A percentile compares a stretch with the other conserved stretches of the same genome.
phyloP scores from a whole-genome alignment of 2,329 filamentous ascomycete species.

The Metarhizium rileyi region DNA sequence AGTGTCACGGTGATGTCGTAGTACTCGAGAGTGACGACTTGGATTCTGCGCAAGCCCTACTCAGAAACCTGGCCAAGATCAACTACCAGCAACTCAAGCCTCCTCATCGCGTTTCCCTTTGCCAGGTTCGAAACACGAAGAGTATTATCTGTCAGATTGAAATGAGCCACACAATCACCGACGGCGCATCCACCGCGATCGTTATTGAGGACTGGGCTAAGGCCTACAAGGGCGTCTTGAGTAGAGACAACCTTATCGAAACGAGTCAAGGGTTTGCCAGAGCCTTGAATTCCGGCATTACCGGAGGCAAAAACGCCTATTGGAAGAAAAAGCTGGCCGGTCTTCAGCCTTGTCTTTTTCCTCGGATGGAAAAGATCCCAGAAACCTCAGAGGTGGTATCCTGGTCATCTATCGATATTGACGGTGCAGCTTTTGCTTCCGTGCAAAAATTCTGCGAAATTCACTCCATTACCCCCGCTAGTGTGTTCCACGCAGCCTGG shows the following conservation, averaged over 20 bases:
- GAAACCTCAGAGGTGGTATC: neutral
- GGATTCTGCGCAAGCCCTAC: neutral
- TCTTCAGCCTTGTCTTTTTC: slow-evolving; percentile 8
- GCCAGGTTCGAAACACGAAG: neutral
- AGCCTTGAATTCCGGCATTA: slow-evolving; percentile 1
- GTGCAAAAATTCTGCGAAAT: slow-evolving; percentile 24
- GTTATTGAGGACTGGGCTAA: slow-evolving; percentile 6
- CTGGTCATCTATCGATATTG: neutral
- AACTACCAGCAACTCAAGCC: slow-evolving; percentile 3
- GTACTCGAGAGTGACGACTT: neutral
- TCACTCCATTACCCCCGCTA: slow-evolving; percentile 35
- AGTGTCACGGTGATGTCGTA: neutral
- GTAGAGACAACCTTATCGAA: neutral
- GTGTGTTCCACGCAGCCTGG: slow-evolving; percentile 42
- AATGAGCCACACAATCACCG: slow-evolving; percentile 25
- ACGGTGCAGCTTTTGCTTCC: slow-evolving; percentile 4
- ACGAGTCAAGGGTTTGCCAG: slow-evolving; percentile 4
- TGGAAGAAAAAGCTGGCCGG: slow-evolving; percentile 8
- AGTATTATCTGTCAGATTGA: slow-evolving; percentile 19
- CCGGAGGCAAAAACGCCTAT: slow-evolving; percentile 3
- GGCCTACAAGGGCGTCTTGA: slow-evolving; percentile 1
- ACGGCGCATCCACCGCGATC: slow-evolving; percentile 20
- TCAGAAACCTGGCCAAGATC: neutral
- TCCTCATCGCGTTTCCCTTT: slow-evolving; percentile 1
- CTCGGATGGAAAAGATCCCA: neutral